A percentile compares a stretch with the other conserved stretches of the same genome.
phyloP scores from a whole-genome alignment of 2,329 filamentous ascomycete species.

The Graphilbum sp. region DNA sequence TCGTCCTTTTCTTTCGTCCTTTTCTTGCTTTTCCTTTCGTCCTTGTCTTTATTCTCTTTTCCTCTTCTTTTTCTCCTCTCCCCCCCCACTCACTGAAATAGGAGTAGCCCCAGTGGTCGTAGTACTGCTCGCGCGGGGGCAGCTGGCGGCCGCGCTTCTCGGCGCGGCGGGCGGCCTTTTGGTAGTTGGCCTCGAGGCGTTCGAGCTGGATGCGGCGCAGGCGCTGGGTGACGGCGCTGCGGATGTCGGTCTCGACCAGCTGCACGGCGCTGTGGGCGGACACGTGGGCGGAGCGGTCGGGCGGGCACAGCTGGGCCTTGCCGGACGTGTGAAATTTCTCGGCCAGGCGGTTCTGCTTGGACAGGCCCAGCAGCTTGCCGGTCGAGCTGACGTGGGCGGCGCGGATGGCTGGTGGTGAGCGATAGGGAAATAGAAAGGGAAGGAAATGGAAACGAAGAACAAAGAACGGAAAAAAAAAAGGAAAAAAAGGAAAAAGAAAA shows the following conservation, averaged over 20 bases:
- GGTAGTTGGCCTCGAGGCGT: conserved; percentile 38
- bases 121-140: conserved; percentile 31
- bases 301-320: conserved; percentile 29
- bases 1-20: neutral
- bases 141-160: conserved; percentile 30
- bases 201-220: conserved; percentile 18
- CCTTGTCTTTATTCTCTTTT: too few species aligned
- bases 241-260: conserved; percentile 5
- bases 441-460: neutral
- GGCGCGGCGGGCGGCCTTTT: conserved; percentile 32
- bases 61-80: neutral
- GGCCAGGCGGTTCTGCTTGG: conserved; percentile 26
- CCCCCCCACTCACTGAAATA: conserved; percentile 21
- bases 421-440: neutral
- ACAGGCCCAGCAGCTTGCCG: conserved; percentile 26
- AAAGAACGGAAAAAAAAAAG: conserved; percentile 3
- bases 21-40: neutral
- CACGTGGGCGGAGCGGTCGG: conserved; percentile 49
- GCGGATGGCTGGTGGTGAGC: conserved; percentile 28
- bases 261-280: conserved; percentile 54
- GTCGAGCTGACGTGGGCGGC: conserved; percentile 33
- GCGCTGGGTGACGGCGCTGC: conserved; percentile 10
- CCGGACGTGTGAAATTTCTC: conserved; percentile 33
- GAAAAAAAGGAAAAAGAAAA: neutral
- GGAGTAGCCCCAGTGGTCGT: conserved; percentile 35